Evolutionary conservation across 2,329 filamentous ascomycete genomes (phyloP), one percentile per base, ranked within the genome.

Genomic region (Colletotrichum tabaci): DNA sequence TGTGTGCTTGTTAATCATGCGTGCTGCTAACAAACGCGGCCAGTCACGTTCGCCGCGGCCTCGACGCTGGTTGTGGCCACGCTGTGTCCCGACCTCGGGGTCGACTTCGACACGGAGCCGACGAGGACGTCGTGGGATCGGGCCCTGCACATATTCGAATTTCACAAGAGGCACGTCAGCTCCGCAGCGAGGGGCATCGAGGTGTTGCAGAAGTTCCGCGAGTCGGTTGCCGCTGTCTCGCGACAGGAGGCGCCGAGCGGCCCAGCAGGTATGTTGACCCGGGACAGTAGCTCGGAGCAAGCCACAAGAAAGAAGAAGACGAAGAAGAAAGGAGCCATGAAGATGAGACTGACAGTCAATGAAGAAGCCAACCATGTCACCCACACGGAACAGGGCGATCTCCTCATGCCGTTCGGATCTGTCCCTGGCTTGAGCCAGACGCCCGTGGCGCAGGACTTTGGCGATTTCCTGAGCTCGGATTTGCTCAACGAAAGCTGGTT

Each of bases 261-360:
- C 8, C 35, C 18, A 15, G 35, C 49, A 21, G 40, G 12, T 44
- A 44, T 4, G 40, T 16, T 15, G 84, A 80, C 47, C 85, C 26
- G 26, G 26, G 26, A 3, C 26, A 26, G 26, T 26, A 26, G 26
- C 26, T 26, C 26, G 4, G 26, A 26, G 26, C 26, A 26, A 26
- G 26, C 26, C 26, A 26, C 26, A 4, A 26, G 4, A 26, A 26
- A 4, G 26, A 26, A 26, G 26, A 4, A 4, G 1, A 26, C 2
- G 23, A 26, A 26, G 26, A 26, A 26, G 26, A 26, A 26, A 4
- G 1, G 26, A 26, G 26, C 26, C 26, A 26, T 26, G 26, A 26
- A 26, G 26, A 26, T 26, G 26, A 26, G 4, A 26, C 26, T 26
- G 26, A 26, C 26, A 26, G 26, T 4, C 3, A 26, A 26, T 4